phyloP scores from a whole-genome alignment of 306 rosid genomes.

The Aeschynomene evenia region DNA sequence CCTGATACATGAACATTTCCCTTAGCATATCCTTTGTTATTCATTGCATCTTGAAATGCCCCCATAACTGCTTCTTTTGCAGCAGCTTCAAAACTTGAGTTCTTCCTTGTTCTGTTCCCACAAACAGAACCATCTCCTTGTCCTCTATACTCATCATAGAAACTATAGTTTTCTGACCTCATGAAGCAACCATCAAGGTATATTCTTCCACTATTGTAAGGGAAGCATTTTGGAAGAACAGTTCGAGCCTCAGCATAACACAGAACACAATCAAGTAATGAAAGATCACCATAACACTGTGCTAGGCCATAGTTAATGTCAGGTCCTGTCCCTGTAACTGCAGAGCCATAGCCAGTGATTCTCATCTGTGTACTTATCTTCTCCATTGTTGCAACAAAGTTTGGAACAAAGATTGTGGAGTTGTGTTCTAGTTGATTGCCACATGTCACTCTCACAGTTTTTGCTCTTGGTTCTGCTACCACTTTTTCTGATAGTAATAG shows the following conservation, averaged over 20 bases:
- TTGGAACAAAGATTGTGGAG: slow-evolving; percentile 44
- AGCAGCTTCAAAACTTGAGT: slow-evolving; percentile 34
- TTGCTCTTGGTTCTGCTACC: slow-evolving; percentile 59
- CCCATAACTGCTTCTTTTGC: slow-evolving; percentile 42
- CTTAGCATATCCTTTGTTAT: slow-evolving; percentile 47
- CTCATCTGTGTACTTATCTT: slow-evolving; percentile 60
- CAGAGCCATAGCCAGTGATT: slow-evolving; percentile 52
- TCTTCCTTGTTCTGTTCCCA: slow-evolving; percentile 44
- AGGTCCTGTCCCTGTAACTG: slow-evolving; percentile 58
- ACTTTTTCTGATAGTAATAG: slow-evolving; percentile 29
- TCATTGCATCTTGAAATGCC: slow-evolving; percentile 42
- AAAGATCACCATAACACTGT: slow-evolving; percentile 78
- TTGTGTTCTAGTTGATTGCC: slow-evolving; percentile 48
- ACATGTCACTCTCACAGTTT: slow-evolving; percentile 42
- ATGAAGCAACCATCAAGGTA: slow-evolving; percentile 81
- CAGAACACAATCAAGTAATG: slow-evolving; percentile 61
- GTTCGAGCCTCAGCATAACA: slow-evolving; percentile 74
- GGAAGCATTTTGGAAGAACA: slow-evolving; percentile 69
- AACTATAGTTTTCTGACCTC: slow-evolving; percentile 72
- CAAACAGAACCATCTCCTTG: slow-evolving; percentile 53
- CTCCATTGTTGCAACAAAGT: slow-evolving; percentile 63
- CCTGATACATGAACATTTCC: slow-evolving; percentile 33
- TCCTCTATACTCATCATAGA: slow-evolving; percentile 49
- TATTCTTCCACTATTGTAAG: slow-evolving; percentile 58
- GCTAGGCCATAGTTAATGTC: slow-evolving; percentile 63